These are phyloP conservation scores for Stachybotrys chartarum DNA, from an alignment of 2,329 filamentous ascomycete species.

Conservation along the genomic window DNA sequence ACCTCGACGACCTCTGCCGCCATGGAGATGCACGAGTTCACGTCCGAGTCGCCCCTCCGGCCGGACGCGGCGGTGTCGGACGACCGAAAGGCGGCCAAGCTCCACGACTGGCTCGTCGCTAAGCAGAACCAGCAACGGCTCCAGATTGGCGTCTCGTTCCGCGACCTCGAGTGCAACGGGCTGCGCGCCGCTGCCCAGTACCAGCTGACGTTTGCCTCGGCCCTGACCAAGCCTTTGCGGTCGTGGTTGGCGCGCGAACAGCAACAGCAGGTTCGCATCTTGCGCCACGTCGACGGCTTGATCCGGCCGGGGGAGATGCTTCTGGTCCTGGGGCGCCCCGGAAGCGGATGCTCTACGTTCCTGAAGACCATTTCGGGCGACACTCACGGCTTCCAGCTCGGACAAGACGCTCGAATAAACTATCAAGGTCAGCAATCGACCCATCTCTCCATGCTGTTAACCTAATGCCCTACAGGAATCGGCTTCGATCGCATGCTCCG, in stretches of 20 bases:
- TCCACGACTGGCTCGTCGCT: not conserved
- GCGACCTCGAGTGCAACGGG: not conserved
- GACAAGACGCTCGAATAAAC: slow-evolving; percentile 21
- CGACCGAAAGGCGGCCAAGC: not conserved
- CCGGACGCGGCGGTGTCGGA: no score
- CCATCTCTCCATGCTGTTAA: not conserved
- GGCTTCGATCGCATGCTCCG: not conserved
- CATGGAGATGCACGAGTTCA: no score
- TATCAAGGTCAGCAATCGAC: slow-evolving; percentile 33
- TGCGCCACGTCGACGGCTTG: not conserved
- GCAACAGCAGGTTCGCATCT: not conserved
- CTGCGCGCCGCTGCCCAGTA: not conserved
- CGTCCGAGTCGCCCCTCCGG: no score
- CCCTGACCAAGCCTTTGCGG: not conserved
- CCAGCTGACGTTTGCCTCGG: not conserved
- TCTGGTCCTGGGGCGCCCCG: slow-evolving; percentile 40
- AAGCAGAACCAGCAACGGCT: not conserved
- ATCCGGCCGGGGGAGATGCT: slow-evolving; percentile 8
- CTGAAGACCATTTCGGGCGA: slow-evolving; percentile 45
- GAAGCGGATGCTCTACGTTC: slow-evolving; percentile 43
- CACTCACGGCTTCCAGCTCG: slow-evolving; percentile 22
- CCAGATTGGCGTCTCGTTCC: not conserved
- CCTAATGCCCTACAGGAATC: not conserved
- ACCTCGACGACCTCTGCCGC: no score
- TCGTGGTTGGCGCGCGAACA: not conserved